Base-by-base conservation (phyloP, 805 yeast genomes). In the Schwanniomyces pseudopolymorphus region DNA sequence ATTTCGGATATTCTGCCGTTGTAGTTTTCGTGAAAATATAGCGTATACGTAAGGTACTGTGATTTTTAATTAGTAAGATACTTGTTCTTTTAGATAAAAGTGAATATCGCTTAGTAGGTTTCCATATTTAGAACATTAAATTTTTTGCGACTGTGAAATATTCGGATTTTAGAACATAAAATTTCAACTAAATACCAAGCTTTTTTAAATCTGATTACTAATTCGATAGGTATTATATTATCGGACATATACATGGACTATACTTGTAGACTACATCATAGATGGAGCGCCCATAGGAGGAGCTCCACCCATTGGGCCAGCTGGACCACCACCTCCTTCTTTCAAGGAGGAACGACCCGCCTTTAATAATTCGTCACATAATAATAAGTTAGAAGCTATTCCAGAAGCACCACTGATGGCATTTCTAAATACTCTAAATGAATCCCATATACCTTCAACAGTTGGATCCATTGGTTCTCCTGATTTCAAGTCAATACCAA, bases 401-500 rank as follows among this genome's bases (percentile, higher is more conserved):
- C 97, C 96, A 1, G 95, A 86, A 33, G 98, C 96, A 39, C 96
- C 84, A 42, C 90, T 83, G 44, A 94, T 75, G 8, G 96, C 96
- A 65, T 94, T 94, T 72, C 99, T 83, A 49, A 94, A 73, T 33
- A 94, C 99, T 55, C 99, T 78, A 74, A 81, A 94, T 21, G 96
- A 87, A 69, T 94, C 99, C 96, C 97, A 94, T 48, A 94, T 82
- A 50, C 99, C 99, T 63, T 89, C 96, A 44, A 87, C 79, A 6
- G 89, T 79, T 41, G 99, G 97, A 62, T 92, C 97, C 80, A 92
- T 84, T 42, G 97, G 94, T 63, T 91, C 97, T 33, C 99, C 99
- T 9, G 92, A 79, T 50, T 80, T 81, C 54, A 94, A 78, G 65
- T 94, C 96, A 45, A 94, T 84, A 47, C 99, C 99, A 38, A 91